A percentile compares a stretch with the other conserved stretches of the same genome.
phyloP scores from a whole-genome alignment of 2,329 filamentous ascomycete genomes.

The Penicillium sp. region DNA sequence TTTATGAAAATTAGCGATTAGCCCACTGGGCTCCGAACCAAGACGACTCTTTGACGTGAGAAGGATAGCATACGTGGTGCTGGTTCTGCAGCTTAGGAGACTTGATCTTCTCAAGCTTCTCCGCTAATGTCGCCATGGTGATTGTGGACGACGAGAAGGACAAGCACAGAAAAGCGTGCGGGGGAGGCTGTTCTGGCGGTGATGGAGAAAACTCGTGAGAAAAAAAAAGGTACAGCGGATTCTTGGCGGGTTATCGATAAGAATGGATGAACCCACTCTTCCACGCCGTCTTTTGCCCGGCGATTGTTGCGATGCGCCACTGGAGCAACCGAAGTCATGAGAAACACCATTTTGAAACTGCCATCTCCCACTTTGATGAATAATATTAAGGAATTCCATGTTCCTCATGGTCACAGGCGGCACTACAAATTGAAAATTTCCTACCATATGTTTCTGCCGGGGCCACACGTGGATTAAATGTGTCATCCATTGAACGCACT shows the following conservation, averaged over 20 bases:
- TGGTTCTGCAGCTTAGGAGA: conserved; percentile 94
- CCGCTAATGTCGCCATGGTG: conserved; percentile 62
- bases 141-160: conserved; percentile 21
- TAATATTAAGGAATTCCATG: too few species aligned
- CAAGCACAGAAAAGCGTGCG: conserved; percentile 17
- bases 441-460: too few species aligned
- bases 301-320: too few species aligned
- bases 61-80: conserved; percentile 63
- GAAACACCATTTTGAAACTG: too few species aligned
- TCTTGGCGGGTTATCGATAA: conserved; percentile 30
- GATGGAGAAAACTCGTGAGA: conserved; percentile 22
- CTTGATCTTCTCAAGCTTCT: conserved; percentile 95
- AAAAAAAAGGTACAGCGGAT: conserved; percentile 30
- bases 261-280: conserved; percentile 1
- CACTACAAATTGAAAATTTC: too few species aligned
- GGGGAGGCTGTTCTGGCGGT: conserved; percentile 20
- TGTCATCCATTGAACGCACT: too few species aligned
- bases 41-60: neutral
- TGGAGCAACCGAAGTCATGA: too few species aligned
- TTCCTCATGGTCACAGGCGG: too few species aligned
- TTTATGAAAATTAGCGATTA: conserved; percentile 7
- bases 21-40: neutral
- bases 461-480: too few species aligned
- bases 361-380: too few species aligned
- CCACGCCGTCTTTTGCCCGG: too few species aligned